These are phyloP conservation scores for Cercospora sp. DNA, from an alignment of 2,329 filamentous ascomycete genomes.

Conservation along the genomic window DNA sequence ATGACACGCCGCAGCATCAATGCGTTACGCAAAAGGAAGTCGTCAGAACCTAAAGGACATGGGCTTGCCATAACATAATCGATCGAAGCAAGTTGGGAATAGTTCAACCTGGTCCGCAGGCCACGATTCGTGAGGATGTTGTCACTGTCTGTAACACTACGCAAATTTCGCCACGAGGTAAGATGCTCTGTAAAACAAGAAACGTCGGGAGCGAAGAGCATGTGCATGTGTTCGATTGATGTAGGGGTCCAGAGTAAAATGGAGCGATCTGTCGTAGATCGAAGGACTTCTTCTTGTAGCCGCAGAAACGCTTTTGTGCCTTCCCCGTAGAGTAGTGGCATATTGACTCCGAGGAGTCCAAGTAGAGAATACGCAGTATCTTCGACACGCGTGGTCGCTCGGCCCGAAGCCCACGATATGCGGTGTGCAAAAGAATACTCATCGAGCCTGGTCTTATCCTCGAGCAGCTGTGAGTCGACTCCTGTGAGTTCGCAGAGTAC, in stretches of 20 bases:
- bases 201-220: background rate
- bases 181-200: background rate
- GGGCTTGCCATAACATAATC: background rate
- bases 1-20: too few relatives aligned
- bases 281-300: conserved; percentile 26
- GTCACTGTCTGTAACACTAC: background rate
- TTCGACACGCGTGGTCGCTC: conserved; percentile 15
- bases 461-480: background rate
- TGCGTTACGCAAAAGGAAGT: too few relatives aligned
- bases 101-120: background rate
- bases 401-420: conserved; percentile 17
- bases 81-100: background rate
- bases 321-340: conserved; percentile 24
- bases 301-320: conserved; percentile 23
- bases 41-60: too few relatives aligned
- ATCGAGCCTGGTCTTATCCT: background rate
- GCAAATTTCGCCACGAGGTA: background rate
- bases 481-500: background rate
- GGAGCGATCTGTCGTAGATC: conserved; percentile 8
- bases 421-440: background rate
- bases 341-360: conserved; percentile 24
- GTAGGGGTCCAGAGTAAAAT: background rate
- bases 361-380: conserved; percentile 24
- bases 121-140: background rate
- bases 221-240: background rate